phyloP scores from a whole-genome alignment of 2,329 filamentous ascomycete genomes.

The Aureobasidium sp. region DNA sequence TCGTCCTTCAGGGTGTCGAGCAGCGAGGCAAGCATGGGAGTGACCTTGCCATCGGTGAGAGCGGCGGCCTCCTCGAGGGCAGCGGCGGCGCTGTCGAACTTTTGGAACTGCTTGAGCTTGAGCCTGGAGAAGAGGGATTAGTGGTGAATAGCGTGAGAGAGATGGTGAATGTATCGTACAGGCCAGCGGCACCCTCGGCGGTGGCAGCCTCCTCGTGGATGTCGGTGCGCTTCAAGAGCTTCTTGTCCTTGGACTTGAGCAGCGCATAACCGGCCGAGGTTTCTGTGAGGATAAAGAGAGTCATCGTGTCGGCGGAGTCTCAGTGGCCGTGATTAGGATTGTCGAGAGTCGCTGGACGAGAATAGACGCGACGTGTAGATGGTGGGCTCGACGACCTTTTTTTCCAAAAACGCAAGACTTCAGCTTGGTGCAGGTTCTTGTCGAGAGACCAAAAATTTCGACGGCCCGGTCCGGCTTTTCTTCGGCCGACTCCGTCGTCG shows the following conservation, averaged over 20 bases:
- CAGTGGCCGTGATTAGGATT: neutral
- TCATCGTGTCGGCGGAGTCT: constrained; percentile 30
- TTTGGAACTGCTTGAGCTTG: constrained; percentile 94
- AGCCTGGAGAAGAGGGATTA: constrained; percentile 33
- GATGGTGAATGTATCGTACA: constrained; percentile 37
- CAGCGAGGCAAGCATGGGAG: constrained; percentile 71
- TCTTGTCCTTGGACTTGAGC: constrained; percentile 98
- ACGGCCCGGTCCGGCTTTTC: neutral
- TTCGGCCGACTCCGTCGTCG: neutral
- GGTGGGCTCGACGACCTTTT: constrained; percentile 9
- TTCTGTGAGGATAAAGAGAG: constrained; percentile 77
- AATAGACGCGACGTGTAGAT: neutral
- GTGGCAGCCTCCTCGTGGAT: constrained; percentile 65
- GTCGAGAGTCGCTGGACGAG: neutral
- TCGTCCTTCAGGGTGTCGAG: constrained; percentile 90
- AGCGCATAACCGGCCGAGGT: constrained; percentile 95
- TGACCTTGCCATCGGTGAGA: constrained; percentile 80
- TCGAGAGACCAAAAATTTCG: constrained; percentile 1
- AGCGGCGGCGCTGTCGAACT: constrained; percentile 88
- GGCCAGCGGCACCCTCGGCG: constrained; percentile 75
- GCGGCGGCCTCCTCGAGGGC: constrained; percentile 86
- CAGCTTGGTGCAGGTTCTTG: neutral
- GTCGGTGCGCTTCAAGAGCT: constrained; percentile 83
- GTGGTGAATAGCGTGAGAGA: neutral
- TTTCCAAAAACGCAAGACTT: neutral